Evolutionary conservation across 2,329 filamentous ascomycete genomes (phyloP).

Genomic region (Daldinia sp.): DNA sequence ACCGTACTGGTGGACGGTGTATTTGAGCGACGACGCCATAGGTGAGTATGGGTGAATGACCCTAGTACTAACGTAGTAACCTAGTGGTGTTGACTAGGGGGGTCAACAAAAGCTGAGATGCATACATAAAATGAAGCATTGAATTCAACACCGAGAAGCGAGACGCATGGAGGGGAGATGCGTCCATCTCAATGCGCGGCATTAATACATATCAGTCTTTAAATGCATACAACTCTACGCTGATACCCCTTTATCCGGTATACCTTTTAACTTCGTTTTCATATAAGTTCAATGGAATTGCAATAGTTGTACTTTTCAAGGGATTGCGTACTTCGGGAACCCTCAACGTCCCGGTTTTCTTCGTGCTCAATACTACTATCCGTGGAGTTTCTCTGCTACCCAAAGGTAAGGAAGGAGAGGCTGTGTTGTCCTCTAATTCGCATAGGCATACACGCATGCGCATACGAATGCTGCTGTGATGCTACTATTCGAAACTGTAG

Average conservation of each 20-base stretch:
- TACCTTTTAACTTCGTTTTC: neutral
- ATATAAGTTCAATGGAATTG: no score
- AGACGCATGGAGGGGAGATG: constrained; percentile 19
- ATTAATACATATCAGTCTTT: constrained; percentile 24
- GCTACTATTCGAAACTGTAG: constrained; percentile 35
- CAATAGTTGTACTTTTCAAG: neutral
- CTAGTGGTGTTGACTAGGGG: no score
- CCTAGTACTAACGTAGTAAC: neutral
- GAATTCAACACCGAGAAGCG: no score
- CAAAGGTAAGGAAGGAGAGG: constrained; percentile 16
- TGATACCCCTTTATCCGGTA: neutral
- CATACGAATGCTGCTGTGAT: constrained; percentile 28
- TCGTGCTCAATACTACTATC: constrained; percentile 8
- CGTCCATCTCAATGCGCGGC: constrained; percentile 19
- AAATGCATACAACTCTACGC: constrained; percentile 13
- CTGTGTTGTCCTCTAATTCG: constrained; percentile 10
- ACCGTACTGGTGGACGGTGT: constrained; percentile 49
- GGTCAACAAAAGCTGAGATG: no score
- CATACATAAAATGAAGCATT: neutral
- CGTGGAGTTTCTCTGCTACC: neutral
- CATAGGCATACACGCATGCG: neutral
- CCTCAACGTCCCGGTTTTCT: neutral
- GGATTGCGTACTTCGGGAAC: neutral
- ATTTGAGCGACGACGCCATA: constrained; percentile 50
- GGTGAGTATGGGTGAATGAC: neutral